Base-by-base conservation (phyloP, 805 yeast species). In the Candida ortonii region DNA sequence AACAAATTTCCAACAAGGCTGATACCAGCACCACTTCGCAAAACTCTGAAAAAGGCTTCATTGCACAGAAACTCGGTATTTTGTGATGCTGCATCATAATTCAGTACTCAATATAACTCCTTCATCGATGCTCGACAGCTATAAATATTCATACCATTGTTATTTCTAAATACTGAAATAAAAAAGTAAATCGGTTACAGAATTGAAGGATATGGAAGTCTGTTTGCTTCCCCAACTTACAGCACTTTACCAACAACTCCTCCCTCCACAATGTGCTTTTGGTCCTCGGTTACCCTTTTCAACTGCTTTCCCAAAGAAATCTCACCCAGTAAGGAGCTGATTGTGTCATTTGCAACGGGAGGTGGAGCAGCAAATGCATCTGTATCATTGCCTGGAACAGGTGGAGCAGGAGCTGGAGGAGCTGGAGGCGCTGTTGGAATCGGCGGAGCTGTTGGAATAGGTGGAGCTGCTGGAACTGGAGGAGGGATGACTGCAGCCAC, bases 171-270 rank as follows among this genome's bases (percentile, higher is more conserved):
- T n/a, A n/a, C n/a, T n/a, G n/a, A n/a, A n/a, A n/a, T n/a, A n/a
- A n/a, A n/a, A n/a, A n/a, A n/a, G n/a, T n/a, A n/a, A n/a, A n/a
- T n/a, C n/a, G n/a, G n/a, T n/a, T n/a, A n/a, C n/a, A n/a, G n/a
- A n/a, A n/a, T n/a, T n/a, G n/a, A n/a, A n/a, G n/a, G n/a, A n/a
- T n/a, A n/a, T n/a, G n/a, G n/a, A n/a, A n/a, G n/a, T n/a, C n/a
- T n/a, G n/a, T n/a, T n/a, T n/a, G n/a, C n/a, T n/a, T n/a, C n/a
- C n/a, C n/a, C n/a, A n/a, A n/a, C 22, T 41, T 44, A 59, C 19
- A 72, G 43, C 7, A 77, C 82, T 49, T 59, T 67, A 11, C 84
- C 83, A 14, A 70, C 78, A 7, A 56, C 50, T 9, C 68, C 65
- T 10, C 71, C 68, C 28, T 65, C 69, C 10, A 69, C 61, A 28